Percentiles rank a stretch among this genome's conserved stretches.
Evolutionary conservation across 2,329 filamentous ascomycete species (phyloP).

Genomic region (Akanthomyces muscarius): DNA sequence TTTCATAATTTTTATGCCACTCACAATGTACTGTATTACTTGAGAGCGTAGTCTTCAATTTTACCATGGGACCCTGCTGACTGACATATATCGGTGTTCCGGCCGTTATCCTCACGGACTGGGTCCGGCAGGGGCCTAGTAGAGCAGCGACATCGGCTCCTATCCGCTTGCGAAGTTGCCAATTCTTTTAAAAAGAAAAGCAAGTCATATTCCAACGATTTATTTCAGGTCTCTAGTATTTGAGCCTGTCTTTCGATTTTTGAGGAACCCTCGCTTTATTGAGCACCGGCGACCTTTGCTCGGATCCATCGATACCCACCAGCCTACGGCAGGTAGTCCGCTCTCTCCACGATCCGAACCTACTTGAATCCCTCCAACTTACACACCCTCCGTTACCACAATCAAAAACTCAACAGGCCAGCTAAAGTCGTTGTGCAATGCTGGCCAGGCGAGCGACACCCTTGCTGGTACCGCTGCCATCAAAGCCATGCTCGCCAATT

Average conservation of each 20-base stretch:
- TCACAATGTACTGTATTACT: background rate
- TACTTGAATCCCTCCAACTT: background rate
- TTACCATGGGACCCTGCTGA: too few species aligned
- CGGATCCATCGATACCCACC: background rate
- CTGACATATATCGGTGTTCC: conserved; percentile 1
- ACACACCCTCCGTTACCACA: background rate
- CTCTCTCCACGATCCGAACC: background rate
- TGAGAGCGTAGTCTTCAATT: background rate
- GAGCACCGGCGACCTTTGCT: background rate
- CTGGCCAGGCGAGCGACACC: conserved; percentile 3
- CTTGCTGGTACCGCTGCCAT: background rate
- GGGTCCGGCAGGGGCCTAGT: background rate
- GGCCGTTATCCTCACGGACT: background rate
- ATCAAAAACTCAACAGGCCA: background rate
- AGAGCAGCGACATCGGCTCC: background rate
- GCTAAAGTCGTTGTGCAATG: background rate
- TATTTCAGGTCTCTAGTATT: background rate
- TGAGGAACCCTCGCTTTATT: too few species aligned
- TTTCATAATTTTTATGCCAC: background rate
- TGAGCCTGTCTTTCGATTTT: background rate
- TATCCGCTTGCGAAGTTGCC: background rate
- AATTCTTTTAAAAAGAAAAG: background rate
- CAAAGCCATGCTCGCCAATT: conserved; percentile 16
- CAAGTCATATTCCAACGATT: background rate
- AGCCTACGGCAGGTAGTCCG: background rate